Percentiles rank a stretch among this genome's conserved stretches.
Evolutionary conservation across 2,329 filamentous ascomycete species (phyloP).

Genomic region (Colletotrichum theobromicola): DNA sequence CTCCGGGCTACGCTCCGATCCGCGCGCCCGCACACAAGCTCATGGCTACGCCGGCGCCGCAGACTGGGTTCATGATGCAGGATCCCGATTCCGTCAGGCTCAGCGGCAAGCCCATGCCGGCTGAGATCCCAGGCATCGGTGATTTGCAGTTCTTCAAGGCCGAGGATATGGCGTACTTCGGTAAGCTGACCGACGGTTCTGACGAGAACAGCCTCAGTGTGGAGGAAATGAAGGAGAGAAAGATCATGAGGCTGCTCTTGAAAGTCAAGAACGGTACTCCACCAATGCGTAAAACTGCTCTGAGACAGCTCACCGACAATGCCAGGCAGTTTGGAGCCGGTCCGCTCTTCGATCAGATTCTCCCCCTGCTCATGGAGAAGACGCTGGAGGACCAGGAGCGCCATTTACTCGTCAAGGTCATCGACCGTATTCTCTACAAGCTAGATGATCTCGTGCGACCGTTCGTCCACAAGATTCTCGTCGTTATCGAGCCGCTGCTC

Average conservation of each 20-base stretch:
- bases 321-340: conserved; percentile 94
- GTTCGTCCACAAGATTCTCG: conserved; percentile 97
- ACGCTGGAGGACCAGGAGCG: conserved; percentile 97
- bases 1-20: conserved; percentile 88
- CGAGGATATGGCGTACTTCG: conserved; percentile 98
- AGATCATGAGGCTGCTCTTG: conserved; percentile 95
- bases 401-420: conserved; percentile 97
- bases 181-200: conserved; percentile 91
- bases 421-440: conserved; percentile 98
- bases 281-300: conserved; percentile 96
- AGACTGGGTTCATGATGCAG: conserved; percentile 95
- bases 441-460: conserved; percentile 95
- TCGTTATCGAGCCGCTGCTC: conserved; percentile 97
- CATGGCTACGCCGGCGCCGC: conserved; percentile 74
- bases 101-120: conserved; percentile 89
- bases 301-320: conserved; percentile 97
- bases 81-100: conserved; percentile 85
- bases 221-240: conserved; percentile 95
- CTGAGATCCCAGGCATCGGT: conserved; percentile 93
- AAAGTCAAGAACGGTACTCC: conserved; percentile 99
- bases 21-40: conserved; percentile 78
- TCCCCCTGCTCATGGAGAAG: conserved; percentile 97
- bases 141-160: conserved; percentile 98
- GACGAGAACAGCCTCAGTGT: conserved; percentile 92
- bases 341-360: conserved; percentile 94